These are phyloP conservation scores for Trametes villosa DNA, from an alignment of 768 basidiomycete genomes.

Conservation along the genomic window DNA sequence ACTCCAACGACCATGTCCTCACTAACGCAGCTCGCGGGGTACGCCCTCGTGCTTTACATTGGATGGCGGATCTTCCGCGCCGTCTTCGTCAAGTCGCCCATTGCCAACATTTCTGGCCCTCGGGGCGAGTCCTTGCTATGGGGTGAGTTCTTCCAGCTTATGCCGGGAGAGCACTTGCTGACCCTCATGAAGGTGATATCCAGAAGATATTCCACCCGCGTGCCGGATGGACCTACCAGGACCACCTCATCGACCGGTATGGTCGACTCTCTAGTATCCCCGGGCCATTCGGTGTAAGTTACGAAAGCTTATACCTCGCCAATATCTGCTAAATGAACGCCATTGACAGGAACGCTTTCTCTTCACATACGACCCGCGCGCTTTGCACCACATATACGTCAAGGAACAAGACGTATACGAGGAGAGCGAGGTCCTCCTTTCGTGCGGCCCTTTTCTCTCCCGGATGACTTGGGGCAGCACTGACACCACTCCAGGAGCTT, in stretches of 20 bases:
- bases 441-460: background rate
- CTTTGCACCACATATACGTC: constrained; percentile 21
- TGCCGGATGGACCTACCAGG: background rate
- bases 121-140: background rate
- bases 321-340: background rate
- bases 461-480: background rate
- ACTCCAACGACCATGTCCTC: background rate
- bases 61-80: background rate
- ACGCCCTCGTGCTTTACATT: background rate
- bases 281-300: background rate
- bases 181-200: background rate
- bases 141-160: background rate
- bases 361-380: constrained; percentile 18
- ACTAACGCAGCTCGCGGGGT: background rate
- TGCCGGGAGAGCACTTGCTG: background rate
- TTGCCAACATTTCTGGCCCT: background rate
- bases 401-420: constrained; percentile 25
- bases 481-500: background rate
- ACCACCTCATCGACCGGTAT: background rate
- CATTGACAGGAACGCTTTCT: background rate
- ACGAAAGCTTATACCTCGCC: background rate
- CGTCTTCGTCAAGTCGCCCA: background rate
- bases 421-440: background rate
- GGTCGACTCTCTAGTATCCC: background rate
- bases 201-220: background rate